These are phyloP conservation scores for Backusella tarrabulga DNA, from an alignment of 192 early-diverging fungal genomes.

Conservation along the genomic window DNA sequence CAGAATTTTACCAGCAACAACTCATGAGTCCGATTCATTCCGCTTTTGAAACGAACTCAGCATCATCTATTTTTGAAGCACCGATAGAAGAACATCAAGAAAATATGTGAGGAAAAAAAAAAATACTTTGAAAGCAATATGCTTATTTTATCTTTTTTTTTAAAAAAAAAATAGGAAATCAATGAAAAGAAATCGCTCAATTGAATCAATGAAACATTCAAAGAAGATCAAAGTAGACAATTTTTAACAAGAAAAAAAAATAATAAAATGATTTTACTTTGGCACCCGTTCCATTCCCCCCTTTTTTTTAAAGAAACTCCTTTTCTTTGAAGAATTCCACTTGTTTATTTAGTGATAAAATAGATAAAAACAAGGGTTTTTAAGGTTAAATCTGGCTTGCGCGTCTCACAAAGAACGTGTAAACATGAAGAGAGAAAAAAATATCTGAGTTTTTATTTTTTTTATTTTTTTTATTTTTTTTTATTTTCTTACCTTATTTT, in stretches of 20 bases:
- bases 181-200: neutral
- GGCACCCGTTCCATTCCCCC: neutral
- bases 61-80: neutral
- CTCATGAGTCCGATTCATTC: slow-evolving; percentile 11
- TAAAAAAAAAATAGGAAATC: neutral
- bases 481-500: no score
- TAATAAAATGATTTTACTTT: neutral
- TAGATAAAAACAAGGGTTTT: neutral
- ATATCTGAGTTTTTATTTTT: no score
- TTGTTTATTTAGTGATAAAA: neutral
- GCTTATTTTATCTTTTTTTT: neutral
- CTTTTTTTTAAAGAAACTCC: neutral
- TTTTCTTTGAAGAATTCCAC: neutral
- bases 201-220: neutral
- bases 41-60: slow-evolving; percentile 1
- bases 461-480: no score
- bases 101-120: neutral
- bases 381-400: neutral
- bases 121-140: neutral
- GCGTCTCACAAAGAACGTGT: no score
- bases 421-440: no score
- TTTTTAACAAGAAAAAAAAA: neutral
- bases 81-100: neutral
- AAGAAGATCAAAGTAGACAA: neutral
- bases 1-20: neutral